phyloP scores from a whole-genome alignment of 345 rosid species.

The Hypericum perforatum region DNA sequence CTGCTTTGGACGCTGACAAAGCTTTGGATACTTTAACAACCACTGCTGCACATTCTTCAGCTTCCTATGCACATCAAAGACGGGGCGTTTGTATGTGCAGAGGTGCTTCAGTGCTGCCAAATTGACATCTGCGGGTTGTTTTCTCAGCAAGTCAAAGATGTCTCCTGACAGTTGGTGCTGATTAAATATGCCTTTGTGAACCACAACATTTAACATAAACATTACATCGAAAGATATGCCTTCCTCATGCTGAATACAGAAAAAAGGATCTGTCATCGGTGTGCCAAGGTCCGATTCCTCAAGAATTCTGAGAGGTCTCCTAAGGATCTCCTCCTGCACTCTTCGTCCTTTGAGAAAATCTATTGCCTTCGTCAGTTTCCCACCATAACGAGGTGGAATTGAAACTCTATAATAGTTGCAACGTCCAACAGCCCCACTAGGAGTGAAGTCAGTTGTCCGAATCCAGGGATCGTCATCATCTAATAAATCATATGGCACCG shows the following conservation, averaged over 20 bases:
- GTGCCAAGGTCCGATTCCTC: slow-evolving; percentile 63
- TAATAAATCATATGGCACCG: slow-evolving; percentile 50
- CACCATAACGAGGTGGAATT: slow-evolving; percentile 54
- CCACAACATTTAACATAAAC: slow-evolving; percentile 63
- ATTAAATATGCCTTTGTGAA: slow-evolving; percentile 60
- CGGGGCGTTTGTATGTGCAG: slow-evolving; percentile 44
- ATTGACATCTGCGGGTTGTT: slow-evolving; percentile 47
- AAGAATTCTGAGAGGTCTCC: slow-evolving; percentile 27
- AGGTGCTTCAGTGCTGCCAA: slow-evolving; percentile 66
- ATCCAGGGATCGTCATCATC: slow-evolving; percentile 99
- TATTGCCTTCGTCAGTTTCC: slow-evolving; percentile 41
- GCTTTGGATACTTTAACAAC: slow-evolving; percentile 50
- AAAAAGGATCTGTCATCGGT: slow-evolving; percentile 44
- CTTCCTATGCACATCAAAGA: slow-evolving; percentile 51
- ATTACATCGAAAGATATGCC: slow-evolving; percentile 54
- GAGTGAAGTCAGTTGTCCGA: slow-evolving; percentile 72
- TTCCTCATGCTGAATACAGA: slow-evolving; percentile 38
- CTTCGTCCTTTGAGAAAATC: slow-evolving; percentile 39
- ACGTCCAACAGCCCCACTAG: slow-evolving; percentile 64
- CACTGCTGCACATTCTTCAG: slow-evolving; percentile 56
- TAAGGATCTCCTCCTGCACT: slow-evolving; percentile 35
- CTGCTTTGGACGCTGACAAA: slow-evolving; percentile 29
- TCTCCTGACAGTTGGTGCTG: slow-evolving; percentile 50
- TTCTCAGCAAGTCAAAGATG: slow-evolving; percentile 54
- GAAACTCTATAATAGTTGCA: slow-evolving; percentile 51